These are phyloP conservation scores for Daldinia sp. DNA, from an alignment of 2,329 filamentous ascomycete genomes.

Conservation along the genomic window DNA sequence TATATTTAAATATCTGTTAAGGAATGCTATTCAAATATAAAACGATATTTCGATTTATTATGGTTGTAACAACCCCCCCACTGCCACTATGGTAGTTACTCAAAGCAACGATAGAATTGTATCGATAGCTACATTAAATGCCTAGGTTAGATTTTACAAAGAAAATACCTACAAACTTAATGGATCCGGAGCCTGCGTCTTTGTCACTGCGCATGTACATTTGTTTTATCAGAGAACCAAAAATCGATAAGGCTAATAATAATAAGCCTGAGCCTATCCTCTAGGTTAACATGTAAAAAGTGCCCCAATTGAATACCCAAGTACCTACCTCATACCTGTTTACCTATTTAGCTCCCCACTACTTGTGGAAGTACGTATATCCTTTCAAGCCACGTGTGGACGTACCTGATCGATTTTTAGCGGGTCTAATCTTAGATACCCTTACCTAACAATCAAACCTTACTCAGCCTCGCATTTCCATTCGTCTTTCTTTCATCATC, in stretches of 20 bases:
- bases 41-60: too few species aligned
- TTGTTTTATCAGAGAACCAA: background rate
- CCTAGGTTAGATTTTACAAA: background rate
- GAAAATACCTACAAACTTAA: too few species aligned
- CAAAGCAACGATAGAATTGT: background rate
- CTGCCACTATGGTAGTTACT: too few species aligned
- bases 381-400: conserved; percentile 2
- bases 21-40: too few species aligned
- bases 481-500: conserved; percentile 31
- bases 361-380: background rate
- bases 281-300: background rate
- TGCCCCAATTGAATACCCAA: background rate
- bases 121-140: background rate
- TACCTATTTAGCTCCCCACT: background rate
- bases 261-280: background rate
- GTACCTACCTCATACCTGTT: background rate
- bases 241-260: background rate
- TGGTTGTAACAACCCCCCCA: too few species aligned
- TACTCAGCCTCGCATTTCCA: conserved; percentile 25
- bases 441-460: conserved; percentile 4
- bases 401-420: background rate
- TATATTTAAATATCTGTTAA: too few species aligned
- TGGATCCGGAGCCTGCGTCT: too few species aligned
- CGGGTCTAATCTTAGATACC: background rate
- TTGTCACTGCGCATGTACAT: background rate